Evolutionary conservation across 192 early-diverging fungal species (phyloP).

Genomic region (Funneliformis geosporum): DNA sequence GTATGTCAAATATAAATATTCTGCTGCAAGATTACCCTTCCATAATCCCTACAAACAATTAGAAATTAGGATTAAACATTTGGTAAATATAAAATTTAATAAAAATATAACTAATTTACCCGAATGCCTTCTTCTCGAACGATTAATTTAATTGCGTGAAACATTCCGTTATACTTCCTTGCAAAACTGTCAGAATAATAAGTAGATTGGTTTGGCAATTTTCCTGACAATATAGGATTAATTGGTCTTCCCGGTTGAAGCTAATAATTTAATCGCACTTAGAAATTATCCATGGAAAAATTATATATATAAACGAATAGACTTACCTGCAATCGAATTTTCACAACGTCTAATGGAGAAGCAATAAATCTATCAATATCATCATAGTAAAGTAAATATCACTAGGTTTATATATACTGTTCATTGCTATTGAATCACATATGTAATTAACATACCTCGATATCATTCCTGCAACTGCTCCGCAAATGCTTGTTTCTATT

Average conservation of each 20-base stretch:
- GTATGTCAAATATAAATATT: conserved; percentile 90
- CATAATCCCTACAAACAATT: conserved; percentile 66
- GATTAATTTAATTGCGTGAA: conserved; percentile 69
- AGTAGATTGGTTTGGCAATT: not conserved
- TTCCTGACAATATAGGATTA: not conserved
- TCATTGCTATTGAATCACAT: not conserved
- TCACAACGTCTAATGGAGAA: conserved; percentile 93
- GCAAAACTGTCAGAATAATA: not conserved
- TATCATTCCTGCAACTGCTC: conserved; percentile 17
- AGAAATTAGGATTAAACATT: not conserved
- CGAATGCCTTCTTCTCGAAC: conserved; percentile 77
- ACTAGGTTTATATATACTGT: not conserved
- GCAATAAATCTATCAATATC: conserved; percentile 63
- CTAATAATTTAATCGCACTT: conserved; percentile 5
- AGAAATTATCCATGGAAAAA: not conserved
- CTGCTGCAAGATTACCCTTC: conserved; percentile 93
- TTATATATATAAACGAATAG: not conserved
- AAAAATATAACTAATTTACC: conserved; percentile 43
- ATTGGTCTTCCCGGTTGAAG: conserved; percentile 35
- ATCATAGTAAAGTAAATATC: not conserved
- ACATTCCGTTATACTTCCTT: conserved; percentile 62
- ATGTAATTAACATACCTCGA: conserved; percentile 19
- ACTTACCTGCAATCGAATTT: conserved; percentile 76
- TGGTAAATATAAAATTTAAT: not conserved
- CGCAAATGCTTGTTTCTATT: conserved; percentile 20